Conservation (phyloP, 2,329 filamentous ascomycete genomes). For the Diplodia intermedia region DNA sequence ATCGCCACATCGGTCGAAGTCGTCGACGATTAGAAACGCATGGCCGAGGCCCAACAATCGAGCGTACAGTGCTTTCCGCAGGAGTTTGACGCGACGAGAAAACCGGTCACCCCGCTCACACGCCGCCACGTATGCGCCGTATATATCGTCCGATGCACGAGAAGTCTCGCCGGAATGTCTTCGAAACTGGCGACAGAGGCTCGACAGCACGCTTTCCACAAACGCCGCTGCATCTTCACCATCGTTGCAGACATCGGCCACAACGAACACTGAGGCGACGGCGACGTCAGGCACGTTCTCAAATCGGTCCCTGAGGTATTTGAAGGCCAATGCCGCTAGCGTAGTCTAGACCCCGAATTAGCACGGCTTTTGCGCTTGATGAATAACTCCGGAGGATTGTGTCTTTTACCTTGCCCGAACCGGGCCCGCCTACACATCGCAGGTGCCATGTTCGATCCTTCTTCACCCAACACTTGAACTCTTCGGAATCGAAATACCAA, state of each 20-base stretch:
- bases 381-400: neutral
- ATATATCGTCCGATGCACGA: neutral
- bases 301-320: neutral
- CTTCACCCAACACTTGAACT: slow-evolving; percentile 16
- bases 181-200: slow-evolving; percentile 13
- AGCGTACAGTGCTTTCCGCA: neutral
- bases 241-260: slow-evolving; percentile 9
- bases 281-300: neutral
- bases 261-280: slow-evolving; percentile 23
- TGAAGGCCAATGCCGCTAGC: slow-evolving; percentile 14
- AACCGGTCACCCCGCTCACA: neutral
- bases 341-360: slow-evolving; percentile 24
- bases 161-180: neutral
- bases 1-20: neutral
- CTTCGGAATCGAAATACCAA: slow-evolving; percentile 33
- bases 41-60: neutral
- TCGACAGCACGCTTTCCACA: slow-evolving; percentile 20
- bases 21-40: neutral
- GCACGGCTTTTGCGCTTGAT: neutral
- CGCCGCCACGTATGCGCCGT: neutral
- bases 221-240: slow-evolving; percentile 8
- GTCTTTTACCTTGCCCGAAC: slow-evolving; percentile 29
- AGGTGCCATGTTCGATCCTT: slow-evolving; percentile 27
- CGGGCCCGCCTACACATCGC: slow-evolving; percentile 29
- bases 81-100: neutral